Evolutionary conservation across 805 yeast species (phyloP), one percentile per base, ranked within the genome.

Genomic region (Wickerhamiella siamensis): DNA sequence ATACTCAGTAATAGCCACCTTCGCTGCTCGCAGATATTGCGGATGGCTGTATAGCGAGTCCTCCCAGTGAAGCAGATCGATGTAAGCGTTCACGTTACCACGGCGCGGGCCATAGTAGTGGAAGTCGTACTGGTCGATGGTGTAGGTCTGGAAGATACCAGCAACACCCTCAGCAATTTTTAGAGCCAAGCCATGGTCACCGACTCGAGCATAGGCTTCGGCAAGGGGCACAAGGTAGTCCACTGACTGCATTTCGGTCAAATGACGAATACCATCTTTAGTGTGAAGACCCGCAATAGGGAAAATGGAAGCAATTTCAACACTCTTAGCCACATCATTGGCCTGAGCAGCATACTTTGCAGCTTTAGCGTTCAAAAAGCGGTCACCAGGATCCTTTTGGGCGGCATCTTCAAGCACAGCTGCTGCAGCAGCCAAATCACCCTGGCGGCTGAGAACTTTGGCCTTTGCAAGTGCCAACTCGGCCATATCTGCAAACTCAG

Each of bases 151-250:
- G 60, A 76, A 86, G 24, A 81, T 72, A 45, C 75, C 74, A 39
- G 75, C 64, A 36, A 86, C 69, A 2, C 83, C 77, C 33, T 64
- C 59, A 56, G 71, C 83, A 53, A 97, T 72, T 61, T 91, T 91
- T 47, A 86, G 63, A 0, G 96, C 75, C 49, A 91, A 62, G 0
- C 94, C 94, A 20, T 60, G 64, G 38, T 70, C 61, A 49, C 74
- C 79, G 34, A 74, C 53, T 52, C 95, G 73, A 40, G 63, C 59
- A 51, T 83, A 84, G 3, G 91, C 78, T 54, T 82, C 93, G 2
- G 91, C 96, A 57, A 79, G 76, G 56, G 84, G 95, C 15, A 71
- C 61, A 48, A 91, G 62, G 47, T 84, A 83, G 94, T 96, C 86
- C 39, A 77, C 72, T n/a, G 80, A 87, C 63, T 91, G 96, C 79